Base-by-base conservation (phyloP, 2,329 filamentous ascomycete genomes). In the Epichloe hybrida region DNA sequence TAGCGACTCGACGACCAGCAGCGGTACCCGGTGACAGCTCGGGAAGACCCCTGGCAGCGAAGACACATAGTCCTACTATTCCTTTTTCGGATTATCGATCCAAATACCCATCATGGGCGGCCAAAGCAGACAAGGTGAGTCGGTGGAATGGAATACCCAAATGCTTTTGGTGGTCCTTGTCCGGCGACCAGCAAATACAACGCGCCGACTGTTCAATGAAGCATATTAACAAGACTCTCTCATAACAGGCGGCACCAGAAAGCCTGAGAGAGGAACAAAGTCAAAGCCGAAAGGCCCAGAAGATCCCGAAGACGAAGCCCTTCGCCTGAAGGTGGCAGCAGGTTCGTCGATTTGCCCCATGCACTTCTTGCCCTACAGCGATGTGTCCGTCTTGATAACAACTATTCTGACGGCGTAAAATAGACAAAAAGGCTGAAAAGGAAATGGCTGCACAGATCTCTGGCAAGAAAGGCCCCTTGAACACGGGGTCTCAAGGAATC, bases 391-490 rank as follows among this genome's bases (percentile, higher is more conserved):
- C 8, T 31, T 9, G 31, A 4, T 9, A 9, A 31, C 31, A 31
- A 9, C 31, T 31, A 11, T 31, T 4, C 31, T 31, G 31, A 31
- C 31, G 31, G 31, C 31, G 8, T 4, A 31, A 31, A 31, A 58
- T 61, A 86, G 88, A 90, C 60, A 85, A 88, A 64, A 88, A 90
- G 76, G 86, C 85, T 44, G 84, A 82, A 70, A 91, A 94, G 73
- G 88, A 89, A 9, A 66, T 94, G 71, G 81, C 84, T n/a, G 76
- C 82, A 54, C 86, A 88, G 73, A 40, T 49, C 13, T 84, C 86
- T 44, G 84, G 85, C 62, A 86, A 86, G 69, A 95, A 94, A 73
- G 91, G 91, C 3, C 90, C 91, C 38, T 67, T 96, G 66, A 90
- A 89, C 72, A 84, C 81, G 35, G 89, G 88, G 36, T 69, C 76